A percentile compares a stretch with the other conserved stretches of the same genome.
These are phyloP conservation scores for Silene latifolia DNA, from an alignment of 148 eudicot species.

Conservation along the genomic window DNA sequence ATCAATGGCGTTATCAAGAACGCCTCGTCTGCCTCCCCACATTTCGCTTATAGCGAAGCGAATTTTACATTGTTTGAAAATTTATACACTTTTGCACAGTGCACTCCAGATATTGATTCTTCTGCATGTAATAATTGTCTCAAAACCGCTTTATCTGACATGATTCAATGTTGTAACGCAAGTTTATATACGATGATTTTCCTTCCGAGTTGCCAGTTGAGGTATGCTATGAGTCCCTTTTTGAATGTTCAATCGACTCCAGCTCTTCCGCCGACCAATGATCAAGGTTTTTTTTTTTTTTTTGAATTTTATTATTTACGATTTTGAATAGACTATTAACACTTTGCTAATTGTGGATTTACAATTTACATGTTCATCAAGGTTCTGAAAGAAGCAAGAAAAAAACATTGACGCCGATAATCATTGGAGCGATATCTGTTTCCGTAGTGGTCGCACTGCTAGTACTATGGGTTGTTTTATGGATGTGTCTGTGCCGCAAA, in stretches of 20 bases:
- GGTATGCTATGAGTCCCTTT: background rate
- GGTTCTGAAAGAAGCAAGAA: background rate
- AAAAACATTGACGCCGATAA: background rate
- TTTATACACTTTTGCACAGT: conserved; percentile 6
- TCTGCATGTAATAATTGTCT: background rate
- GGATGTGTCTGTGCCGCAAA: background rate
- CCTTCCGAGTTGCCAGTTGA: background rate
- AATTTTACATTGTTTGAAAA: background rate
- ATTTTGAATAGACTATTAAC: background rate
- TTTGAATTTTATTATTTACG: background rate
- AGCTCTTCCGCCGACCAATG: background rate
- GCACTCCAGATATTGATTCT: background rate
- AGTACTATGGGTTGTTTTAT: background rate
- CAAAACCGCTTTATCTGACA: background rate
- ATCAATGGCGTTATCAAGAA: background rate
- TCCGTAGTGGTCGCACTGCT: background rate
- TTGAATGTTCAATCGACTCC: background rate
- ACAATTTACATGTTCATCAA: too few relatives aligned
- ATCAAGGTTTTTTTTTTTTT: background rate
- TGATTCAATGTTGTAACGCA: background rate
- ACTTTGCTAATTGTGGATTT: too few relatives aligned
- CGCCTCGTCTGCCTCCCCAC: background rate
- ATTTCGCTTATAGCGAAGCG: background rate
- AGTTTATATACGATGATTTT: background rate
- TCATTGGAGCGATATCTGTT: conserved; percentile 5